These are phyloP conservation scores for Candida germanica DNA, from an alignment of 805 yeast genomes.

Conservation along the genomic window DNA sequence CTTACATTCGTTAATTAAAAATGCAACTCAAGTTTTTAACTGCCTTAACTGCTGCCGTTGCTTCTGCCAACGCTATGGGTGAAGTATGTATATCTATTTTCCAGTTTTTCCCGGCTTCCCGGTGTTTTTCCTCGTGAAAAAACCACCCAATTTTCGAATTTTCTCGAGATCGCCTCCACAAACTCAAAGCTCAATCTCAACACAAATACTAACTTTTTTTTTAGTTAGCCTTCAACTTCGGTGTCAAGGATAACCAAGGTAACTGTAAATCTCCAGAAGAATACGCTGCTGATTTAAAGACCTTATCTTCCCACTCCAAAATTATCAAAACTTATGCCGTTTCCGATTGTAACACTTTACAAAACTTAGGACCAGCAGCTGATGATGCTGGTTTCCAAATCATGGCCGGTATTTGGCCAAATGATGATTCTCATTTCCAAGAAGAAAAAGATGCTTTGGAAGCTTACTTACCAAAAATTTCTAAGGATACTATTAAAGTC, in stretches of 20 bases:
- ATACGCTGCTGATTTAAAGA: slow-evolving; percentile 63
- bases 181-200: too few species aligned
- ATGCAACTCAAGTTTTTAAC: slow-evolving; percentile 43
- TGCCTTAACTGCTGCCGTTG: slow-evolving; percentile 46
- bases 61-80: slow-evolving; percentile 58
- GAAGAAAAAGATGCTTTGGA: slow-evolving; percentile 73
- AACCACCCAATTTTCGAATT: not conserved
- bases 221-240: slow-evolving; percentile 77
- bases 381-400: slow-evolving; percentile 72
- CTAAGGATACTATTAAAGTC: slow-evolving; percentile 65
- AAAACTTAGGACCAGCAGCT: slow-evolving; percentile 82
- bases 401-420: slow-evolving; percentile 93
- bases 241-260: slow-evolving; percentile 74
- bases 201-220: too few species aligned
- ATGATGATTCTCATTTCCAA: slow-evolving; percentile 70
- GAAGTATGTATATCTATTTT: slow-evolving; percentile 33
- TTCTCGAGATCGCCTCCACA: too few species aligned
- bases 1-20: slow-evolving; percentile 13
- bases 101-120: not conserved
- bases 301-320: slow-evolving; percentile 55
- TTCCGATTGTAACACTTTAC: slow-evolving; percentile 89
- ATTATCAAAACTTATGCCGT: slow-evolving; percentile 85
- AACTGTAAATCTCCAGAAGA: slow-evolving; percentile 73
- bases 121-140: too few species aligned
- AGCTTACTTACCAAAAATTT: slow-evolving; percentile 67